Percentiles rank a stretch among this genome's conserved stretches.
Conservation (phyloP, 1,284 basidiomycete species). For the Microbotryomycetes sp. region DNA sequence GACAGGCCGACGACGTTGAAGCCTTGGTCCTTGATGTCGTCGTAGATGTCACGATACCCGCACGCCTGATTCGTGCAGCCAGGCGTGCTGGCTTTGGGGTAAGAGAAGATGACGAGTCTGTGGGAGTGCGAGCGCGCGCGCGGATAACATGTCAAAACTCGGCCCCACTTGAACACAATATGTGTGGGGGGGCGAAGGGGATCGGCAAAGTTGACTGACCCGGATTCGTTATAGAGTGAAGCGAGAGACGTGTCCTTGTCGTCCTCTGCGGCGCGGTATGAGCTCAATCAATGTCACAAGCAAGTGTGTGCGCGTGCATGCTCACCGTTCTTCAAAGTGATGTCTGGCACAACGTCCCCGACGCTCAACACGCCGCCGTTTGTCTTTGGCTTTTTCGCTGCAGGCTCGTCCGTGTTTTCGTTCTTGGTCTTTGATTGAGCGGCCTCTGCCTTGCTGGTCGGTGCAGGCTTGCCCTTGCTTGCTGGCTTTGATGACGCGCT, state of each 20-base stretch:
- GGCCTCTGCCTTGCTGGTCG: neutral
- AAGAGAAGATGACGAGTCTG: slow-evolving; percentile 72
- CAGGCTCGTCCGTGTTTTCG: slow-evolving; percentile 22
- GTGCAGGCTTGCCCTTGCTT: neutral
- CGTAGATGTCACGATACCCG: slow-evolving; percentile 72
- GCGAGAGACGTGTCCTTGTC: slow-evolving; percentile 38
- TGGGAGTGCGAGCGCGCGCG: slow-evolving; percentile 31
- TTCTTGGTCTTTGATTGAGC: slow-evolving; percentile 24
- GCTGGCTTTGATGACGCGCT: neutral
- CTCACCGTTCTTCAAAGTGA: slow-evolving; percentile 54
- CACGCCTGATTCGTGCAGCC: slow-evolving; percentile 82
- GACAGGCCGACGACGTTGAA: slow-evolving; percentile 81
- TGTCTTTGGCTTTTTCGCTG: slow-evolving; percentile 16
- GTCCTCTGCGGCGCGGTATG: slow-evolving; percentile 33
- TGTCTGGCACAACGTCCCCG: slow-evolving; percentile 66
- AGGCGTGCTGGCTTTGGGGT: slow-evolving; percentile 45
- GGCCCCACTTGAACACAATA: too few relatives aligned
- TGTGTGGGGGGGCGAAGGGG: neutral
- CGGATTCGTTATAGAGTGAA: slow-evolving; percentile 56
- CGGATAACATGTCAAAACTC: neutral
- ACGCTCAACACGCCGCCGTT: slow-evolving; percentile 38
- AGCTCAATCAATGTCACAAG: slow-evolving; percentile 12
- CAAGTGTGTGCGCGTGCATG: slow-evolving; percentile 11
- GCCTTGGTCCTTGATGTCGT: slow-evolving; percentile 59
- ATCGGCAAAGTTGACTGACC: slow-evolving; percentile 51